Evolutionary conservation across 345 rosid species (phyloP).

Genomic region (Erucastrum elatum): DNA sequence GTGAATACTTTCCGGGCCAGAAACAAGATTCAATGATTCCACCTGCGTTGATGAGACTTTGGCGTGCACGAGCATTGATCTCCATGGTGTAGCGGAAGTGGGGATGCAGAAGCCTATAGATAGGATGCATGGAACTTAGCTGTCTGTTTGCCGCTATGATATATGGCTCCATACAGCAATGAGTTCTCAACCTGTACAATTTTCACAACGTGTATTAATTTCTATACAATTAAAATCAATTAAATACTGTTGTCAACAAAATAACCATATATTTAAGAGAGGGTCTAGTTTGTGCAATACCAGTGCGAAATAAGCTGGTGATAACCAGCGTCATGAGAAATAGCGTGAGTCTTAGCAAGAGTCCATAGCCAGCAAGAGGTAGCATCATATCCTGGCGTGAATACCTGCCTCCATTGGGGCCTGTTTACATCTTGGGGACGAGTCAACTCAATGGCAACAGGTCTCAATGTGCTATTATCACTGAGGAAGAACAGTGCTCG

Average conservation of each 20-base stretch:
- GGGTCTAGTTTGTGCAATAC: conserved; percentile 33
- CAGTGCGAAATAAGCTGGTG: conserved; percentile 79
- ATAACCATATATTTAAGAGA: not conserved
- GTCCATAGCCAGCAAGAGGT: conserved; percentile 69
- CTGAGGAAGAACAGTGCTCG: not conserved
- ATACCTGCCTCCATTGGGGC: not conserved
- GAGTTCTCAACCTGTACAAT: conserved; percentile 63
- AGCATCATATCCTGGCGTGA: not conserved
- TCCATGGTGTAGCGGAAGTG: not conserved
- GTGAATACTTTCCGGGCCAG: conserved; percentile 55
- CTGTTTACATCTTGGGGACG: not conserved
- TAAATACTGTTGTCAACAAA: not conserved
- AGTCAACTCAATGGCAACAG: not conserved
- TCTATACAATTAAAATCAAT: not conserved
- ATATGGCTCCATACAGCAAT: not conserved
- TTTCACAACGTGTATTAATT: no score
- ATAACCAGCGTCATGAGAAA: conserved; percentile 60
- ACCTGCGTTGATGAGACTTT: not conserved
- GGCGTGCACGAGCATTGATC: not conserved
- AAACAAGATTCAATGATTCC: not conserved
- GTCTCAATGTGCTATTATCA: not conserved
- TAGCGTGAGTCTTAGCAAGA: conserved; percentile 67
- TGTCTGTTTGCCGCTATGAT: not conserved
- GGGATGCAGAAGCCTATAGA: not conserved
- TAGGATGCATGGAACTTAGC: not conserved